Evolutionary conservation across 208 protist species (phyloP).

Genomic region (Trichomonas tenax): DNA sequence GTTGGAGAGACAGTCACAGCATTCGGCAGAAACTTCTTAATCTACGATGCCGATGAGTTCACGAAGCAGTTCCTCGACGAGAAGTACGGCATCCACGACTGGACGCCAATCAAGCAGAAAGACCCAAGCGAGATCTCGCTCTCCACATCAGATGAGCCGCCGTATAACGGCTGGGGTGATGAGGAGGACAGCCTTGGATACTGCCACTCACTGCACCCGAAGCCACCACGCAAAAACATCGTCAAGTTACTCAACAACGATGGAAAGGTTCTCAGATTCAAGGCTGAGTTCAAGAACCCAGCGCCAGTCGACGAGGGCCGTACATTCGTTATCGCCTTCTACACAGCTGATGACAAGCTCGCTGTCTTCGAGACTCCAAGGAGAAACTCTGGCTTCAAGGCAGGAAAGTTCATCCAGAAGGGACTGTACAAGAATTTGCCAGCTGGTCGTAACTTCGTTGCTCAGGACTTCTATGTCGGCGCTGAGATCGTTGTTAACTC

Average conservation of each 20-base stretch:
- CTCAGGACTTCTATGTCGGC: conserved; percentile 19
- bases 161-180: conserved; percentile 5
- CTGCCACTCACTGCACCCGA: not conserved
- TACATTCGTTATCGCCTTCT: conserved; percentile 27
- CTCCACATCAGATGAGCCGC: not conserved
- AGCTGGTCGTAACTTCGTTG: not conserved
- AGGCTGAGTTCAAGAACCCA: conserved; percentile 24
- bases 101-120: not conserved
- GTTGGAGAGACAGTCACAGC: conserved; percentile 59
- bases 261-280: conserved; percentile 23
- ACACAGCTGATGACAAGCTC: conserved; percentile 22
- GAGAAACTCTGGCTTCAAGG: conserved; percentile 35
- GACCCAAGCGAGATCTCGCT: not conserved
- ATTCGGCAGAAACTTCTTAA: conserved; percentile 61
- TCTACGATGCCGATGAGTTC: conserved; percentile 75
- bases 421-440: not conserved
- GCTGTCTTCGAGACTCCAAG: conserved; percentile 24
- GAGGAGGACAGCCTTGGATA: not conserved
- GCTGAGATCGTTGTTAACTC: not conserved
- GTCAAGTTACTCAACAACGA: not conserved
- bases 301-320: conserved; percentile 19
- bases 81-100: not conserved
- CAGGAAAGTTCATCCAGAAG: conserved; percentile 33
- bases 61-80: conserved; percentile 66
- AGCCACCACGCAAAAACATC: not conserved